These are phyloP conservation scores for Xylaria acuta DNA, from an alignment of 495 filamentous ascomycete species.

Conservation along the genomic window DNA sequence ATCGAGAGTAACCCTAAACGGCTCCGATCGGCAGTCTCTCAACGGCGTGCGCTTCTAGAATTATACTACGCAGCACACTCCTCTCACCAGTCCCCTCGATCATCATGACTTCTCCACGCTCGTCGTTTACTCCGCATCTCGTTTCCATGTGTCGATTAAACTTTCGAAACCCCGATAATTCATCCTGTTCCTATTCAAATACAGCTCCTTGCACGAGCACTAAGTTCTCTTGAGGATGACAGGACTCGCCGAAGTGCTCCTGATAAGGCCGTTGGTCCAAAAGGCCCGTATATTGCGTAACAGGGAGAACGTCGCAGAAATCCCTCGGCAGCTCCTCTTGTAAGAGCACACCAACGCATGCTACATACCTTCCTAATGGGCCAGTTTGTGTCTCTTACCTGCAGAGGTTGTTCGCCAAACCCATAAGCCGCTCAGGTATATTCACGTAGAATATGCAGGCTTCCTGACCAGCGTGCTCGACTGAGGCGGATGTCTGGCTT, in stretches of 20 bases:
- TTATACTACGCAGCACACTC: background rate
- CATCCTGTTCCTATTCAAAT: background rate
- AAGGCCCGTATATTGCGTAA: conserved; percentile 5
- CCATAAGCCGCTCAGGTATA: background rate
- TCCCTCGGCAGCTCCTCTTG: background rate
- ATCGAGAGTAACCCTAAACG: background rate
- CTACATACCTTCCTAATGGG: conserved; percentile 3
- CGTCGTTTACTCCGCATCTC: background rate
- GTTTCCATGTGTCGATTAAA: background rate
- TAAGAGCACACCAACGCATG: background rate
- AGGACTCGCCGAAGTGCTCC: background rate
- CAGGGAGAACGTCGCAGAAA: conserved; percentile 8
- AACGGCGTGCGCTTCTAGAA: background rate
- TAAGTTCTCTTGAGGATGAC: background rate
- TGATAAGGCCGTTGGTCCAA: background rate
- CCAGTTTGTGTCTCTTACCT: background rate
- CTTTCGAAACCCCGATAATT: background rate
- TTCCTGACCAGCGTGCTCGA: background rate
- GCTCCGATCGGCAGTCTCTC: background rate
- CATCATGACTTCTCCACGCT: background rate
- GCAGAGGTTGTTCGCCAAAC: background rate
- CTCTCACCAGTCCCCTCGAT: background rate
- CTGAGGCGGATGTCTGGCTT: background rate
- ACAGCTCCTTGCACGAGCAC: too few relatives aligned
- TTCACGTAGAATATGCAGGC: background rate